Evolutionary conservation across 2,329 filamentous ascomycete species (phyloP).

Genomic region (Colletotrichum orchidophilum): DNA sequence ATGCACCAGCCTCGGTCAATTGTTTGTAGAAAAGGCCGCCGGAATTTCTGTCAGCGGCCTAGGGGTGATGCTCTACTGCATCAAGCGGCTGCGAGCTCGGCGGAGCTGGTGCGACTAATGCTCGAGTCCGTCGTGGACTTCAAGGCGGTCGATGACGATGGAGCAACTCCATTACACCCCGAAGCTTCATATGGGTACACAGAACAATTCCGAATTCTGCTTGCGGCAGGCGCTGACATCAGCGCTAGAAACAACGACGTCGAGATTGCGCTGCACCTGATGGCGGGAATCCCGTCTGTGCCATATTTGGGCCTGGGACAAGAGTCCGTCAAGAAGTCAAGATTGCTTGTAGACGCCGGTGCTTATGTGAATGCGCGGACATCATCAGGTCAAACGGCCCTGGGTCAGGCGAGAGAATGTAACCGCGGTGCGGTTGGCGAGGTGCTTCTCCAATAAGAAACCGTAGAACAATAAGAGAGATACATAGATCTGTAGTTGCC

Average conservation of each 20-base stretch:
- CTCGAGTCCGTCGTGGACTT: too few relatives aligned
- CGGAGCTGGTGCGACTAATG: too few relatives aligned
- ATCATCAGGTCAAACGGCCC: background rate
- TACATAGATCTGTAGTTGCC: too few relatives aligned
- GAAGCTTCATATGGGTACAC: too few relatives aligned
- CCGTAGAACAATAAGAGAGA: background rate
- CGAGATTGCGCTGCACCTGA: background rate
- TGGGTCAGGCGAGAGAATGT: background rate
- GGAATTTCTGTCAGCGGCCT: too few relatives aligned
- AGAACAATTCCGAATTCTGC: too few relatives aligned
- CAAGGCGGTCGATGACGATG: too few relatives aligned
- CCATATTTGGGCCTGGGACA: background rate
- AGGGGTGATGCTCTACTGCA: too few relatives aligned
- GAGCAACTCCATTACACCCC: too few relatives aligned
- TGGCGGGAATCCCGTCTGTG: background rate
- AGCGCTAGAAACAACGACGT: background rate
- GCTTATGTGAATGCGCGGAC: background rate
- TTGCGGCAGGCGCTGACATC: background rate
- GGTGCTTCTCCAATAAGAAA: background rate
- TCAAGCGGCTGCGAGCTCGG: too few relatives aligned
- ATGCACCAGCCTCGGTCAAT: too few relatives aligned
- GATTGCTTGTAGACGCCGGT: background rate
- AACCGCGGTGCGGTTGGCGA: background rate
- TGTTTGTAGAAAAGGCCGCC: too few relatives aligned
- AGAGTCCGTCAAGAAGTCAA: background rate